phyloP scores from a whole-genome alignment of 345 rosid species.

The Psidium friedrichsthalianum region DNA sequence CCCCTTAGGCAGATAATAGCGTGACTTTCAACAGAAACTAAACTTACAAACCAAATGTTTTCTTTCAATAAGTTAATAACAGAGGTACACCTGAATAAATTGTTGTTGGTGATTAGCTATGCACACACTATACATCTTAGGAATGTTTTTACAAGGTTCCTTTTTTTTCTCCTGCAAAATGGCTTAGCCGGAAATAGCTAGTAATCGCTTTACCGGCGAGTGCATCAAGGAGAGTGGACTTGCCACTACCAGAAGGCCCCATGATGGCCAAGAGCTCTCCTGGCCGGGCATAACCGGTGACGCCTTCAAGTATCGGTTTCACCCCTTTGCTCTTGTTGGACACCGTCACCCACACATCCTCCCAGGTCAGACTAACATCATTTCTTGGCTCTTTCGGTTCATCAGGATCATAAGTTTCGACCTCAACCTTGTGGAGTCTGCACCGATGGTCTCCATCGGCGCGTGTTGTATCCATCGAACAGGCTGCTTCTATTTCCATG shows the following conservation, averaged over 20 bases:
- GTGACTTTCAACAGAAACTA: neutral
- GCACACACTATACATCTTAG: neutral
- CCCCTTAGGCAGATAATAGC: neutral
- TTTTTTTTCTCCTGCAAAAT: neutral
- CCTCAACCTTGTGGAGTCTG: neutral
- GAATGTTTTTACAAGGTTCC: neutral
- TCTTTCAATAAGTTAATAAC: neutral
- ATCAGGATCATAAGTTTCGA: neutral
- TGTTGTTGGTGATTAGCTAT: neutral
- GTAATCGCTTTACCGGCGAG: slow-evolving; percentile 15
- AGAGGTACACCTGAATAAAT: neutral
- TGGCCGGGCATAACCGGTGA: slow-evolving; percentile 35
- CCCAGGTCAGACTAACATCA: slow-evolving; percentile 25
- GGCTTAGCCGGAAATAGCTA: neutral
- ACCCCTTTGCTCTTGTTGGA: slow-evolving; percentile 6
- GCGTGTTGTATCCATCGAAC: neutral
- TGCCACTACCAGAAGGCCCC: slow-evolving; percentile 64
- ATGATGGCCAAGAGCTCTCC: slow-evolving; percentile 39
- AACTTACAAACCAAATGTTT: neutral
- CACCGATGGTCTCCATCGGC: neutral
- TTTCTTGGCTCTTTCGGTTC: neutral
- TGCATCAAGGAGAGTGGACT: slow-evolving; percentile 25
- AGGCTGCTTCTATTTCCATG: neutral
- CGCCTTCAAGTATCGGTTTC: slow-evolving; percentile 21
- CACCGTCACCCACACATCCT: slow-evolving; percentile 25